Evolutionary conservation across 805 yeast genomes (phyloP).

Genomic region (Hanseniaspora taiwanica): DNA sequence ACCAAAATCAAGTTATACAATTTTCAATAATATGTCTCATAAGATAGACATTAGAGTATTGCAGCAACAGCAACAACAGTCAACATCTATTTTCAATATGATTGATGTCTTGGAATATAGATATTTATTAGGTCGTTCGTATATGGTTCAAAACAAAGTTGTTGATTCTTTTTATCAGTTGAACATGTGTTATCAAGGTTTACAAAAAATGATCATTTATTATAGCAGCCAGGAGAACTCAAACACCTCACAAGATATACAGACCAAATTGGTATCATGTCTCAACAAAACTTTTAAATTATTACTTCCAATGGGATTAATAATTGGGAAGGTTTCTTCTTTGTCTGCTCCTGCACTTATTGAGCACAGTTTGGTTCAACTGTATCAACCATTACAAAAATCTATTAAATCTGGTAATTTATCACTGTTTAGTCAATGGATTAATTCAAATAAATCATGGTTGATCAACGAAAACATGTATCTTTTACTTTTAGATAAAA

Average conservation of each 20-base stretch:
- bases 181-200: conserved; percentile 36
- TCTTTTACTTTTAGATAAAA: conserved; percentile 28
- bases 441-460: conserved; percentile 20
- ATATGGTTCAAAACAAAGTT: conserved; percentile 38
- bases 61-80: conserved; percentile 4
- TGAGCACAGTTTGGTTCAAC: conserved; percentile 17
- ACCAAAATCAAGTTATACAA: conserved; percentile 23
- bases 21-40: conserved; percentile 28
- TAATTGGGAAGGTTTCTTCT: conserved; percentile 38
- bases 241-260: conserved; percentile 20
- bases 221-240: conserved; percentile 3
- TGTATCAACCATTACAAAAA: conserved; percentile 26
- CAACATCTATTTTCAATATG: conserved; percentile 12
- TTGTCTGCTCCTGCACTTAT: conserved; percentile 2
- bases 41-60: conserved; percentile 19
- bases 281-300: conserved; percentile 29
- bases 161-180: conserved; percentile 40
- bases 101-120: conserved; percentile 42
- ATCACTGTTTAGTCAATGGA: conserved; percentile 20
- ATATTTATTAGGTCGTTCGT: conserved; percentile 43
- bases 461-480: conserved; percentile 23
- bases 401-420: conserved; percentile 33
- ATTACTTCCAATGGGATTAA: conserved; percentile 39
- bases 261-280: conserved; percentile 11
- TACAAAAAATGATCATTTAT: conserved; percentile 18